Conservation (phyloP, 805 yeast genomes). For the Wickerhamomyces bisporus region DNA sequence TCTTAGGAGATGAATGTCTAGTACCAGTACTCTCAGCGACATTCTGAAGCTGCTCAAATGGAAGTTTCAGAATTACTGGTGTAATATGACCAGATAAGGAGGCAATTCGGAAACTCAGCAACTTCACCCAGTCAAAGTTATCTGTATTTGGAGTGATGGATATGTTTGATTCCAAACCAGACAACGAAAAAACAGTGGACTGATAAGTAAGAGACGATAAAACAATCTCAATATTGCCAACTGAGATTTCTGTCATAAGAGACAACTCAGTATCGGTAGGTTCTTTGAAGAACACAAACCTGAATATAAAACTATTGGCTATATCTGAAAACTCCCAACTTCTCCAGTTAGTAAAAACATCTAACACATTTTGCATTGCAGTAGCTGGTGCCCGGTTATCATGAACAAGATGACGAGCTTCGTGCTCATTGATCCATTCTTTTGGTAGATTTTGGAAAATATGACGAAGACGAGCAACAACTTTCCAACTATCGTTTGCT, state of each 20-base stretch:
- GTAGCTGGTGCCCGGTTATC: constrained; percentile 42
- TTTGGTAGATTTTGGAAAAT: constrained; percentile 54
- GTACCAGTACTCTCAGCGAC: no score
- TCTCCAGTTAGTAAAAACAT: constrained; percentile 74
- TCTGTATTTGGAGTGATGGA: no score
- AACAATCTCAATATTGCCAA: constrained; percentile 24
- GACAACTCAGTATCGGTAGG: neutral
- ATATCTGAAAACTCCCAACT: constrained; percentile 81
- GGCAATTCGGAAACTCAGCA: neutral
- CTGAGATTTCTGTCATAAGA: constrained; percentile 18
- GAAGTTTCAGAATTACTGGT: neutral
- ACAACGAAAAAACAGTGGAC: no score
- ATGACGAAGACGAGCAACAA: constrained; percentile 74
- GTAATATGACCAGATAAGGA: neutral
- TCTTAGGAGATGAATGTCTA: no score
- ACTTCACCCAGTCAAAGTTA: no score
- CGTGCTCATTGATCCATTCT: constrained; percentile 39
- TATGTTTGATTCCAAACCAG: no score
- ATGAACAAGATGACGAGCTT: constrained; percentile 25
- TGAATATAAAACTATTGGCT: constrained; percentile 50
- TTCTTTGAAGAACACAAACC: constrained; percentile 36
- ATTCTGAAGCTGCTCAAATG: neutral
- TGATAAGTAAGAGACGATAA: no score
- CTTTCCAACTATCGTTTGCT: constrained; percentile 82
- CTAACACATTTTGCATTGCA: constrained; percentile 51